Percentiles rank a stretch among this genome's conserved stretches.
Evolutionary conservation across 148 eudicot species (phyloP).

Genomic region (Persicaria tinctoria): DNA sequence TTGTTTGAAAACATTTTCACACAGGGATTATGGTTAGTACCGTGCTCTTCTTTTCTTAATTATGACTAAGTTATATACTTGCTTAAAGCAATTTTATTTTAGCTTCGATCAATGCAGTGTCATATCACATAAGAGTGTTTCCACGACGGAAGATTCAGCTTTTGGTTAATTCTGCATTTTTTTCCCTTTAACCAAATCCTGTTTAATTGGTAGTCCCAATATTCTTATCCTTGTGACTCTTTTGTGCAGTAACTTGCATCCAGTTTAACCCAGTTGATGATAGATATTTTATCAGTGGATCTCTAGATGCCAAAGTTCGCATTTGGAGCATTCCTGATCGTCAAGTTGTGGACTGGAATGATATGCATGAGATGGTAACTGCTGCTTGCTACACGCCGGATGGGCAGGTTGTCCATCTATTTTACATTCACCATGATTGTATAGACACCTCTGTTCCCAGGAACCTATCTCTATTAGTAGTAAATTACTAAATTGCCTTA

Average conservation of each 20-base stretch:
- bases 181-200: background rate
- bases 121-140: background rate
- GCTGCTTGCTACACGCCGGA: conserved; percentile 96
- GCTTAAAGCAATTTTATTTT: background rate
- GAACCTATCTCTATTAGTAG: background rate
- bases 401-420: conserved; percentile 62
- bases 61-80: background rate
- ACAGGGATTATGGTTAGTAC: conserved; percentile 91
- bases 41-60: background rate
- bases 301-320: conserved; percentile 90
- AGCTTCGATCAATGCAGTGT: background rate
- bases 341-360: conserved; percentile 93
- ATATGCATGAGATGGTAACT: conserved; percentile 97
- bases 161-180: background rate
- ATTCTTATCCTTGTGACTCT: conserved; percentile 5
- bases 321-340: conserved; percentile 95
- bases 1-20: conserved; percentile 90
- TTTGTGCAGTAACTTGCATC: conserved; percentile 81
- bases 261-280: conserved; percentile 95
- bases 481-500: conserved; percentile 7
- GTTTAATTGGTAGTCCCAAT: background rate
- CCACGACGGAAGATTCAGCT: background rate
- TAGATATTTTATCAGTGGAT: conserved; percentile 86
- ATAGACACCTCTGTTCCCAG: background rate
- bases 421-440: background rate